Evolutionary conservation across 345 rosid genomes (phyloP).

Genomic region (Orychophragmus violaceus): DNA sequence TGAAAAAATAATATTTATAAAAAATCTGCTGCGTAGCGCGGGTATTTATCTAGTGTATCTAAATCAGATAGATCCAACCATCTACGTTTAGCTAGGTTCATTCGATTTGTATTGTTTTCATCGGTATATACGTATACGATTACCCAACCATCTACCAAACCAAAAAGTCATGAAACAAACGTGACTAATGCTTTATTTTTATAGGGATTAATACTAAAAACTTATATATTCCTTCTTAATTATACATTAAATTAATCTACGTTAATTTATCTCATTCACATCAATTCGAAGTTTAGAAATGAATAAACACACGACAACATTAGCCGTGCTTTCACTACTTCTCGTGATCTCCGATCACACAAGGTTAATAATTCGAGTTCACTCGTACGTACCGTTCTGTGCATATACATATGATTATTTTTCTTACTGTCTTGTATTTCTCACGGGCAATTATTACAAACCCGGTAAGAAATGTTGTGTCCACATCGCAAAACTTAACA

Average conservation of each 20-base stretch:
- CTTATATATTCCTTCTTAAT: background rate
- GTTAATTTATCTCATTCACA: background rate
- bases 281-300: constrained; percentile 7
- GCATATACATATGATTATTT: constrained; percentile 32
- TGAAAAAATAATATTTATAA: no score
- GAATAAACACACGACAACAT: constrained; percentile 3
- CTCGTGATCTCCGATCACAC: constrained; percentile 20
- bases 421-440: constrained; percentile 40
- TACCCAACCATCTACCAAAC: constrained; percentile 8
- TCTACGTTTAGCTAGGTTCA: constrained; percentile 13
- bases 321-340: constrained; percentile 8
- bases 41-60: no score
- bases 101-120: constrained; percentile 18
- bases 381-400: constrained; percentile 30
- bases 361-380: background rate
- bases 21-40: no score
- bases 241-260: background rate
- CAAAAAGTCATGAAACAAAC: background rate
- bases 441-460: constrained; percentile 28
- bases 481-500: constrained; percentile 33
- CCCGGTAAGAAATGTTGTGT: constrained; percentile 35
- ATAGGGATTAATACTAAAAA: background rate
- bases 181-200: constrained; percentile 16
- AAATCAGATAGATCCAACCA: no score
- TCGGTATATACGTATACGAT: constrained; percentile 15